Conservation (phyloP, 495 filamentous ascomycete species). For the Daldinia concentrica region DNA sequence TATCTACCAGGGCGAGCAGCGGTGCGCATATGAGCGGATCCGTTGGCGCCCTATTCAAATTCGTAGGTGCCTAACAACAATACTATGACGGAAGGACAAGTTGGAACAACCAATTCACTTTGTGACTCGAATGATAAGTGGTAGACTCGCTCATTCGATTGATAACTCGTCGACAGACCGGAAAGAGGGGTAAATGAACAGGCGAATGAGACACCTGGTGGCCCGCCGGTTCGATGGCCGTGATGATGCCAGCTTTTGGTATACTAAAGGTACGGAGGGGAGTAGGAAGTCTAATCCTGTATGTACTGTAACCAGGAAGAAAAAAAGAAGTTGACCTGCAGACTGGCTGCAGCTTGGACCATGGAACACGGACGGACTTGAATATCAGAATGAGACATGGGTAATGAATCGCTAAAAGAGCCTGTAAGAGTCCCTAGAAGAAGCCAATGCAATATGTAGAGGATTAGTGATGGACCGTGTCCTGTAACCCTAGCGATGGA, state of each 20-base stretch:
- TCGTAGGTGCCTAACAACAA: slow-evolving; percentile 41
- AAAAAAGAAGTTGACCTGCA: slow-evolving; percentile 26
- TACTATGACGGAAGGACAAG: slow-evolving; percentile 34
- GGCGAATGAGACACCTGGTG: slow-evolving; percentile 31
- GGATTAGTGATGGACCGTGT: slow-evolving; percentile 18
- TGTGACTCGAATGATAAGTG: slow-evolving; percentile 31
- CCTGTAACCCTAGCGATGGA: slow-evolving; percentile 40
- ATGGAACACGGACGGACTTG: slow-evolving; percentile 34
- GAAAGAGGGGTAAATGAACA: slow-evolving; percentile 27
- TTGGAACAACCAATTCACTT: slow-evolving; percentile 30
- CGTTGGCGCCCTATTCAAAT: slow-evolving; percentile 32
- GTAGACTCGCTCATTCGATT: slow-evolving; percentile 26
- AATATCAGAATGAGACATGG: slow-evolving; percentile 23
- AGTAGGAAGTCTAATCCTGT: slow-evolving; percentile 12
- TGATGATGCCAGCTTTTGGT: slow-evolving; percentile 14
- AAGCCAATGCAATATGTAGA: slow-evolving; percentile 9
- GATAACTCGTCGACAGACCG: slow-evolving; percentile 26
- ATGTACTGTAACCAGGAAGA: slow-evolving; percentile 17
- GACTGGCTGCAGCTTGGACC: slow-evolving; percentile 27
- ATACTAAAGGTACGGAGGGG: slow-evolving; percentile 33
- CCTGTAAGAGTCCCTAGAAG: slow-evolving; percentile 36
- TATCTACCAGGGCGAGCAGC: slow-evolving; percentile 25
- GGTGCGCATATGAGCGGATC: slow-evolving; percentile 31
- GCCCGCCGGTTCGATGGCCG: slow-evolving; percentile 39
- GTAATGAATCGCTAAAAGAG: slow-evolving; percentile 37